Evolutionary conservation across 352 stramenopile genomes (phyloP).

Genomic region (Globisporangium mamillatum): DNA sequence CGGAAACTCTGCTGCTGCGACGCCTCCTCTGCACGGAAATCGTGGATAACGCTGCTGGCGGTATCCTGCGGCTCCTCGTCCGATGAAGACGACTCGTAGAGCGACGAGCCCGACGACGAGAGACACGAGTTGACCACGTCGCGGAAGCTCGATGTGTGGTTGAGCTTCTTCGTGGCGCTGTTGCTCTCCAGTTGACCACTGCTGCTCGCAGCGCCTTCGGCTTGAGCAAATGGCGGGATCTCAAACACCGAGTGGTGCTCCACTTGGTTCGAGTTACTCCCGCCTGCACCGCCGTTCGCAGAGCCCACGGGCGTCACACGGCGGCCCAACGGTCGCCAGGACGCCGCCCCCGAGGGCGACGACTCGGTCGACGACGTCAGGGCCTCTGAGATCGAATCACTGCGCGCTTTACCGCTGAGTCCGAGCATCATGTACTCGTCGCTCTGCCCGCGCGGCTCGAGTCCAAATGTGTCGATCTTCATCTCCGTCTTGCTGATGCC

Average conservation of each 20-base stretch:
- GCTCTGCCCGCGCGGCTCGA: constrained; percentile 3
- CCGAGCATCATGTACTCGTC: constrained; percentile 18
- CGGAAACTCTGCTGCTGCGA: constrained; percentile 11
- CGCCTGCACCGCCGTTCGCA: constrained; percentile 9
- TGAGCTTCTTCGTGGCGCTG: constrained; percentile 21
- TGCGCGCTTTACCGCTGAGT: constrained; percentile 26
- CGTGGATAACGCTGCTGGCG: background rate
- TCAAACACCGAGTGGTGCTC: constrained; percentile 18
- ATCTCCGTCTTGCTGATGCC: background rate
- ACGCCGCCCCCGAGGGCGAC: constrained; percentile 24
- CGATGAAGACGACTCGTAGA: constrained; percentile 49
- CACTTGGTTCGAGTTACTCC: constrained; percentile 14
- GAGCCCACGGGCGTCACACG: constrained; percentile 27
- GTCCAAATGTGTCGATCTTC: constrained; percentile 20
- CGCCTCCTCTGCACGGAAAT: constrained; percentile 14
- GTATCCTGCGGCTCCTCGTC: constrained; percentile 36
- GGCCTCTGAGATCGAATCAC: constrained; percentile 44
- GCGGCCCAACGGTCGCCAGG: constrained; percentile 49
- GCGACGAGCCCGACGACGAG: constrained; percentile 52
- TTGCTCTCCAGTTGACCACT: constrained; percentile 24
- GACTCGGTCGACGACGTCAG: constrained; percentile 33
- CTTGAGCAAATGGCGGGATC: constrained; percentile 21
- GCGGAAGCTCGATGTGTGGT: constrained; percentile 39
- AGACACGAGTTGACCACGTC: constrained; percentile 42
- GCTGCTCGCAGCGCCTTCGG: background rate